Evolutionary conservation across 192 early-diverging fungal genomes (phyloP).

Genomic region (Linnemannia hyalina): DNA sequence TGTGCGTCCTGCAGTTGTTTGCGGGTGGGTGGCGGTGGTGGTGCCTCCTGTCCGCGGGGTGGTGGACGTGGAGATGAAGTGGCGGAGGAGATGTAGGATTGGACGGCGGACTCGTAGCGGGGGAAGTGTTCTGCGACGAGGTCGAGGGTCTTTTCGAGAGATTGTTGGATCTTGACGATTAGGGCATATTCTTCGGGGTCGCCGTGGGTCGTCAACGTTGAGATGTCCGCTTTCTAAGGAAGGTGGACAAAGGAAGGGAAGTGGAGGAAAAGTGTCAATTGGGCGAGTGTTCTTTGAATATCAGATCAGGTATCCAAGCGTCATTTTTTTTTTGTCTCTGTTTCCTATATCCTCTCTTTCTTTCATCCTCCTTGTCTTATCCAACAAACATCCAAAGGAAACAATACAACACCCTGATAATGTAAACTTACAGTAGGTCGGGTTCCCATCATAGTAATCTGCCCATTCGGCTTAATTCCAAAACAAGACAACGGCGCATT

Average conservation of each 20-base stretch:
- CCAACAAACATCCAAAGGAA: not conserved
- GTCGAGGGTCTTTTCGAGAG: slow-evolving; percentile 41
- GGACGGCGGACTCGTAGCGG: slow-evolving; percentile 26
- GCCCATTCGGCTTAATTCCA: slow-evolving; percentile 80
- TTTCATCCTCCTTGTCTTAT: too few species aligned
- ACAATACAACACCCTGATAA: not conserved
- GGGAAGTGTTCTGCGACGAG: slow-evolving; percentile 39
- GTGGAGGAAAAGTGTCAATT: too few species aligned
- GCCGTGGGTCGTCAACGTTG: slow-evolving; percentile 56
- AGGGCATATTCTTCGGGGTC: slow-evolving; percentile 66
- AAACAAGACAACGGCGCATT: slow-evolving; percentile 74
- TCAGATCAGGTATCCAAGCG: too few species aligned
- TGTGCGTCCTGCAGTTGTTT: slow-evolving; percentile 72
- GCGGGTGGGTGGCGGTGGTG: slow-evolving; percentile 21
- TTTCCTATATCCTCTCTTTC: not conserved
- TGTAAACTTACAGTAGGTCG: slow-evolving; percentile 62
- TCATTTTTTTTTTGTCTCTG: not conserved
- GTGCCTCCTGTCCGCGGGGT: not conserved
- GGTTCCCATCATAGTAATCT: slow-evolving; percentile 83
- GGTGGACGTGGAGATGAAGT: slow-evolving; percentile 38
- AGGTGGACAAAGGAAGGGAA: not conserved
- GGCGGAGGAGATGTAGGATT: slow-evolving; percentile 46
- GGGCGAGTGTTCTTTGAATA: not conserved
- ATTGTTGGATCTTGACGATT: slow-evolving; percentile 59
- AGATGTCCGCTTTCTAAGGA: slow-evolving; percentile 52